These are phyloP conservation scores for Eleusine coracana DNA, from an alignment of 176 grass and related monocot genomes.

Conservation along the genomic window DNA sequence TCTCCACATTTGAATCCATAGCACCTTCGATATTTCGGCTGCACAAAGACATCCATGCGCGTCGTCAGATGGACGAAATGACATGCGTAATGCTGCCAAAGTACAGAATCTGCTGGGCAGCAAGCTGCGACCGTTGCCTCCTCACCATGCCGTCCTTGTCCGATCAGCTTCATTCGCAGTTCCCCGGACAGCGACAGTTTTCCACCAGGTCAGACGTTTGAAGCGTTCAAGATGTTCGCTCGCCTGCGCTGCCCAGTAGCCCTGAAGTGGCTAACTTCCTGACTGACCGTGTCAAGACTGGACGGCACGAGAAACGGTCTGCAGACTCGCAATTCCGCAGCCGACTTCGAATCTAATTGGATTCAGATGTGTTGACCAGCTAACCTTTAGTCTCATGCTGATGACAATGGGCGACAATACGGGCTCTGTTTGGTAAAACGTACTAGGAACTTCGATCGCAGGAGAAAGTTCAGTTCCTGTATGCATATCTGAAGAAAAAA, in stretches of 20 bases:
- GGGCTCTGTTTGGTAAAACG: not conserved
- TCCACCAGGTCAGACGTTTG: slow-evolving; percentile 35
- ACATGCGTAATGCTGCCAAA: not conserved
- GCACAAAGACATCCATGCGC: no score
- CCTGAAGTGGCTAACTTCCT: not conserved
- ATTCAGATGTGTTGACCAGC: not conserved
- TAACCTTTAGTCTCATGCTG: not conserved
- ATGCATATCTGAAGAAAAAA: not conserved
- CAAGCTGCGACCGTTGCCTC: not conserved
- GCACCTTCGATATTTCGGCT: no score
- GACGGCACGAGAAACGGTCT: not conserved
- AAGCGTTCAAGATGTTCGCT: slow-evolving; percentile 27
- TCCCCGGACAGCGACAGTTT: slow-evolving; percentile 20
- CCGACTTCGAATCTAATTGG: slow-evolving; percentile 1
- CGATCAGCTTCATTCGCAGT: not conserved
- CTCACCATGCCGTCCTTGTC: slow-evolving; percentile 15
- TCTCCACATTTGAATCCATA: no score
- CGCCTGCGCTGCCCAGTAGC: not conserved
- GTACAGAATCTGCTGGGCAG: not conserved
- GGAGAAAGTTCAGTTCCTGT: not conserved
- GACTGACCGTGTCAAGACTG: slow-evolving; percentile 20
- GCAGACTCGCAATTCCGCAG: slow-evolving; percentile 2
- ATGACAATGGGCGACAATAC: not conserved
- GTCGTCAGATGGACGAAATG: no score
- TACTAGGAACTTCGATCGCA: not conserved